phyloP scores from a whole-genome alignment of 805 yeast species.

The Torulaspora franciscae region DNA sequence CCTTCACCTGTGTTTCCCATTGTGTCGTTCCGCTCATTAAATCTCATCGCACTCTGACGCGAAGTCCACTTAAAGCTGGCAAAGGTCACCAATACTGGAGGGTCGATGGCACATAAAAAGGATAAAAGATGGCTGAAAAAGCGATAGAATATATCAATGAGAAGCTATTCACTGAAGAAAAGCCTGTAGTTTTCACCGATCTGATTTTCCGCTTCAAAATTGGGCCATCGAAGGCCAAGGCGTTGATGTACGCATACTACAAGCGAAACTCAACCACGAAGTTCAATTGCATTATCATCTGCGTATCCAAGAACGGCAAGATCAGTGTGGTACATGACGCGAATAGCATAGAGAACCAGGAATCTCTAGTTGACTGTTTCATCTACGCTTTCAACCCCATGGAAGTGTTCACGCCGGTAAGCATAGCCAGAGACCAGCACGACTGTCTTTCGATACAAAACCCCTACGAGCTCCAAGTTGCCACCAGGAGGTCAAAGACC shows the following conservation, averaged over 20 bases:
- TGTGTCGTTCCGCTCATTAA: conserved; percentile 1
- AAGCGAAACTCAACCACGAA: conserved; percentile 21
- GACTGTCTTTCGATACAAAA: conserved; percentile 20
- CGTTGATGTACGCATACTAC: conserved; percentile 30
- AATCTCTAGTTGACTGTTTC: conserved; percentile 27
- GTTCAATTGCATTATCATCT: conserved; percentile 29
- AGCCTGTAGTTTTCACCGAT: conserved; percentile 31
- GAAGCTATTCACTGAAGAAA: conserved; percentile 24
- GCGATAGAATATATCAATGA: conserved; percentile 21
- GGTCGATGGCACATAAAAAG: background rate
- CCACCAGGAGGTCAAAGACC: conserved; percentile 13
- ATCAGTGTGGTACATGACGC: conserved; percentile 25
- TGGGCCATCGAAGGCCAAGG: conserved; percentile 29
- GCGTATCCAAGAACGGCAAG: conserved; percentile 20
- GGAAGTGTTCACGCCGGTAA: conserved; percentile 26
- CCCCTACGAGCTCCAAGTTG: conserved; percentile 15
- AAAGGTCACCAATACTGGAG: background rate
- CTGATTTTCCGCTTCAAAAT: conserved; percentile 23
- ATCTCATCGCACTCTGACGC: conserved; percentile 2
- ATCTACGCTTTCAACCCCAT: conserved; percentile 35
- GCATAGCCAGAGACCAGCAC: conserved; percentile 15
- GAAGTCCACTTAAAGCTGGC: background rate
- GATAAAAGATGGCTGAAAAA: conserved; percentile 4
- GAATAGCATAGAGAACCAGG: conserved; percentile 13
- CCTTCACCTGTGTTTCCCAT: background rate